Percentiles rank a stretch among this genome's conserved stretches.
Conservation (phyloP, 176 grass and related monocot genomes). For the Zea mays region Zm-B73-REFERENCE-NAM-5.0 NC_050099.1:2973501-2974000, state of each 20-base stretch:
- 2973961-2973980: neutral
- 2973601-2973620: too few species aligned
- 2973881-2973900: conserved; percentile 83
- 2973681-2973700: conserved; percentile 80
- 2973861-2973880: neutral
- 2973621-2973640: neutral
- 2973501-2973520: neutral
- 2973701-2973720: conserved; percentile 78
- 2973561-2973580: neutral
- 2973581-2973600: neutral
- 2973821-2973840: neutral
- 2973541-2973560: neutral
- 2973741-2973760: conserved; percentile 71
- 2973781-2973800: conserved; percentile 70
- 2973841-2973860: neutral
- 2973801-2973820: neutral
- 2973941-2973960: conserved; percentile 85
- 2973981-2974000: conserved; percentile 13
- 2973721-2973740: conserved; percentile 84
- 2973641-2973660: conserved; percentile 43
- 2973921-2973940: conserved; percentile 82
- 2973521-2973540: neutral
- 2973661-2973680: conserved; percentile 87
- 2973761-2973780: conserved; percentile 77
- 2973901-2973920: conserved; percentile 60